Conservation (phyloP, 2,329 filamentous ascomycete genomes). For the Monilinia vaccinii-corymbosi region DNA sequence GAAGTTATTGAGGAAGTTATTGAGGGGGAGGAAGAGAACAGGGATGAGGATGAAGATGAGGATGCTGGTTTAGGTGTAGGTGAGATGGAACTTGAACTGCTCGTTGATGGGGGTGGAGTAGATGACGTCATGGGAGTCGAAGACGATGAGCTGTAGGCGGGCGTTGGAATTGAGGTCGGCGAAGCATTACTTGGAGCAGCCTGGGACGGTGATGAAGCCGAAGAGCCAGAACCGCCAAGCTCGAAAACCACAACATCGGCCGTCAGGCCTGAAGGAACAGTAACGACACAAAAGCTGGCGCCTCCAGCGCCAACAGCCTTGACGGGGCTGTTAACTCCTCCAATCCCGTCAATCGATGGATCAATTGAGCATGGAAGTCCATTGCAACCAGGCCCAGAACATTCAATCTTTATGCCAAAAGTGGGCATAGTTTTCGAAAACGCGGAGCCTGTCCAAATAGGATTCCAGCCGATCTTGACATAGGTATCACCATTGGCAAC, state of each 20-base stretch:
- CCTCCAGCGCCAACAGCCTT: constrained; percentile 54
- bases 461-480: constrained; percentile 71
- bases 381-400: constrained; percentile 55
- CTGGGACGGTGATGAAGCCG: constrained; percentile 13
- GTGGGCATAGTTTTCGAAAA: constrained; percentile 49
- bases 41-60: constrained; percentile 15
- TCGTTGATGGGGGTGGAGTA: constrained; percentile 15
- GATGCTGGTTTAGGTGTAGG: constrained; percentile 12
- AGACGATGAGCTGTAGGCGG: constrained; percentile 19
- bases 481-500: constrained; percentile 56
- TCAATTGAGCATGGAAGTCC: constrained; percentile 69
- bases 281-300: constrained; percentile 67
- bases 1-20: too few relatives aligned
- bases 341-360: constrained; percentile 45
- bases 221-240: constrained; percentile 21
- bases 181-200: constrained; percentile 4
- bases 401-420: constrained; percentile 64
- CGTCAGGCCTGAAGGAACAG: constrained; percentile 54
- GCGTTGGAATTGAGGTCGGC: constrained; percentile 13
- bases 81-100: constrained; percentile 7
- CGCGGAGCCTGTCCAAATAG: constrained; percentile 52
- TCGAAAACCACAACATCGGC: constrained; percentile 59
- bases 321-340: constrained; percentile 48
- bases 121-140: constrained; percentile 13
- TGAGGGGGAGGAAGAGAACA: background rate